Evolutionary conservation across 148 eudicot genomes (phyloP).

Genomic region (Chenopodium quinoa): DNA sequence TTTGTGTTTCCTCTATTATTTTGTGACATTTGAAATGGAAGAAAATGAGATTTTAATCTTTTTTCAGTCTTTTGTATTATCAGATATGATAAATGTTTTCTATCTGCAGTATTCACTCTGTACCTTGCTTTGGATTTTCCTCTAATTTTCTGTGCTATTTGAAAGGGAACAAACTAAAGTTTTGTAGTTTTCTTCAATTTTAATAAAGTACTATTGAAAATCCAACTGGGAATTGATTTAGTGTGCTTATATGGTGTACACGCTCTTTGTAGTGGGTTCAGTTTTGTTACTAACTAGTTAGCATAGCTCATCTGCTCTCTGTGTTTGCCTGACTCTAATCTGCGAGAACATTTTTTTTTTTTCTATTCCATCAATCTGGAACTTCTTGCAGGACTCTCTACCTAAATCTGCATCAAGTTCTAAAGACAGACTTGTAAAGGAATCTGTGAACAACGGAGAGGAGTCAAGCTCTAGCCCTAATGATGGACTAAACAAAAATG

Average conservation of each 20-base stretch:
- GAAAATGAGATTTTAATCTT: no score
- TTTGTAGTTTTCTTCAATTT: background rate
- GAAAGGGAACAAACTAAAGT: background rate
- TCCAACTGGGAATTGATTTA: background rate
- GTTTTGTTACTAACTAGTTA: constrained; percentile 10
- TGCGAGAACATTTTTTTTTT: background rate
- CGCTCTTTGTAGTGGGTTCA: constrained; percentile 4
- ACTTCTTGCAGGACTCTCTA: constrained; percentile 40
- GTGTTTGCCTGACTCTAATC: constrained; percentile 13
- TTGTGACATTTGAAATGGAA: no score
- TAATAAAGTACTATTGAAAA: background rate
- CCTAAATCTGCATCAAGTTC: constrained; percentile 28
- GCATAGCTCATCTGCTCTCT: constrained; percentile 17
- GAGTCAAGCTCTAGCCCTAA: constrained; percentile 34
- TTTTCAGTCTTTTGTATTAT: no score
- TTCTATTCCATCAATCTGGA: constrained; percentile 8
- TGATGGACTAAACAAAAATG: constrained; percentile 35
- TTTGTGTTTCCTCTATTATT: no score
- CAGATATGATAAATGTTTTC: no score
- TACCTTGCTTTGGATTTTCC: background rate
- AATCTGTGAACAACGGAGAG: constrained; percentile 32
- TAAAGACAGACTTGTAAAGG: constrained; percentile 28
- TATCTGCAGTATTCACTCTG: no score
- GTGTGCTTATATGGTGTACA: no score
- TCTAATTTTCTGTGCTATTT: background rate